Evolutionary conservation across 306 rosid species (phyloP).

Genomic region (Mimosa pudica): DNA sequence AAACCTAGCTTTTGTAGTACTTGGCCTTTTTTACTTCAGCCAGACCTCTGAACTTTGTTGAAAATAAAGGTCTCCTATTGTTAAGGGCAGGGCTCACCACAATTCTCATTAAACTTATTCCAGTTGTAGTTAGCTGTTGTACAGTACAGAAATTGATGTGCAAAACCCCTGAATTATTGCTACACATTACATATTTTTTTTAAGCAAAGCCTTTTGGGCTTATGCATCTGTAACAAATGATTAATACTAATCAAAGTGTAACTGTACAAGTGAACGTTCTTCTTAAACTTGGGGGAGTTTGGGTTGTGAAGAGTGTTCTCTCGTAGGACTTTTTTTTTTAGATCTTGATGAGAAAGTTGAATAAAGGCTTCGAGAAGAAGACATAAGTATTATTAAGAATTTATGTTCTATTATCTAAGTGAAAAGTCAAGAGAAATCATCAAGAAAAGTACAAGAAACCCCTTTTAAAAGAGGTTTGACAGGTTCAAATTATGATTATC

Average conservation of each 20-base stretch:
- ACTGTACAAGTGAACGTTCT: background rate
- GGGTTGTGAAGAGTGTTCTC: conserved; percentile 6
- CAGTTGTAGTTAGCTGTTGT: background rate
- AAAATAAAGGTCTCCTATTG: too few species aligned
- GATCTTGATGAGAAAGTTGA: background rate
- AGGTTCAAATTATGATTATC: background rate
- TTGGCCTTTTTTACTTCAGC: too few species aligned
- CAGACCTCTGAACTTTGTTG: too few species aligned
- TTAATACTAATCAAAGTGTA: background rate
- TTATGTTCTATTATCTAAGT: background rate
- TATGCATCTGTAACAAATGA: background rate
- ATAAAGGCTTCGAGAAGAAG: background rate
- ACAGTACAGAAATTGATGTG: background rate
- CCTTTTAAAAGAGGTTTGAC: background rate
- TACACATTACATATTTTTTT: background rate
- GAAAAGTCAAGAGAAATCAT: background rate
- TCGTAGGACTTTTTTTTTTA: background rate
- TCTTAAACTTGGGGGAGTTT: background rate
- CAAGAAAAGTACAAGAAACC: background rate
- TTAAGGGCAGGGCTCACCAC: background rate
- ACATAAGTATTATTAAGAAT: background rate
- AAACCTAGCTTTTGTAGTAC: too few species aligned
- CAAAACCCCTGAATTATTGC: background rate
- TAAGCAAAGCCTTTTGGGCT: conserved; percentile 1
- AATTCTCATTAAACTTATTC: background rate